phyloP scores from a whole-genome alignment of 225 moss, liverwort and hornwort species.

The Physcomitrellopsis africana region DNA sequence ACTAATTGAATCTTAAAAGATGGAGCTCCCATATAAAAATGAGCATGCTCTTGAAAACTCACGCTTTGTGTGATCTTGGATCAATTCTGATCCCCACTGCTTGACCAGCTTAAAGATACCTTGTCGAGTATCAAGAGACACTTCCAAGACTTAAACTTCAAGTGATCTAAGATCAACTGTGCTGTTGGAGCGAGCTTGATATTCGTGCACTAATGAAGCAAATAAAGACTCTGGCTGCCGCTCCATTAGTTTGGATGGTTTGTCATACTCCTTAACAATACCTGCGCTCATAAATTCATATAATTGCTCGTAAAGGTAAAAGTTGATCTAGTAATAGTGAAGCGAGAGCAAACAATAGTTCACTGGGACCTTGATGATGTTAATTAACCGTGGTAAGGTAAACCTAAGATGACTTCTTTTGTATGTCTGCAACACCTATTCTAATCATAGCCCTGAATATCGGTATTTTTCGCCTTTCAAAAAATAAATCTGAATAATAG shows the following conservation, averaged over 20 bases:
- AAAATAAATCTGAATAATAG: neutral
- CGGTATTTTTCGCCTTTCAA: neutral
- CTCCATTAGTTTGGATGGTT: constrained; percentile 42
- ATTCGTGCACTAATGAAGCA: constrained; percentile 52
- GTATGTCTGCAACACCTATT: neutral
- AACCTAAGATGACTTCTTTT: neutral
- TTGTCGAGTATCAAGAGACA: too few species aligned
- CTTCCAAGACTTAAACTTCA: constrained; percentile 2
- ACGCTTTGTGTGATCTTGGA: too few species aligned
- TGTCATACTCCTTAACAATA: constrained; percentile 51
- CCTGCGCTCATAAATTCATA: constrained; percentile 31
- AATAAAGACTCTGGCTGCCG: constrained; percentile 47
- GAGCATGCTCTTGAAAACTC: too few species aligned
- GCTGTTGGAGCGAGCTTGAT: constrained; percentile 44
- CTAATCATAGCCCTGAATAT: neutral
- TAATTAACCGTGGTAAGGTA: neutral
- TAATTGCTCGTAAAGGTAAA: too few species aligned
- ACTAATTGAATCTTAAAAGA: too few species aligned
- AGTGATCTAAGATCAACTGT: constrained; percentile 31
- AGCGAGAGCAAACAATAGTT: neutral
- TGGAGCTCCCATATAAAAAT: too few species aligned
- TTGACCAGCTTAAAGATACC: too few species aligned
- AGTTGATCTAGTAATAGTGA: neutral
- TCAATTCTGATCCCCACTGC: too few species aligned
- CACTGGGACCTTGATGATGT: neutral